Conservation (phyloP, 2,329 filamentous ascomycete genomes). For the Aureobasidium sp. region DNA sequence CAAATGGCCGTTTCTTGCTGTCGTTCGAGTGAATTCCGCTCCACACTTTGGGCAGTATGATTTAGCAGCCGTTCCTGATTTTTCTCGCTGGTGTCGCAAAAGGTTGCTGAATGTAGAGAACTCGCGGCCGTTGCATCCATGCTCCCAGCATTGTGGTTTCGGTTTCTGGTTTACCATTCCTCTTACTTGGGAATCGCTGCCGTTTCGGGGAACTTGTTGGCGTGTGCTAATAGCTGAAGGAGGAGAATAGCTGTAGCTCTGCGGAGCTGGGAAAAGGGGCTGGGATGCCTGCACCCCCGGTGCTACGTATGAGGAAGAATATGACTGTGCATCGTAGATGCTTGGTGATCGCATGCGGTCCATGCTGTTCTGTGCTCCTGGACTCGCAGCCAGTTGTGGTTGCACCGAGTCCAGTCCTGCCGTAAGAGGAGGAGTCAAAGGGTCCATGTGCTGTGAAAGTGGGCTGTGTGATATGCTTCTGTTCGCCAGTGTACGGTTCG, state of each 20-base stretch:
- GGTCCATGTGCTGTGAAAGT: conserved; percentile 22
- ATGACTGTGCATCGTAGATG: conserved; percentile 8
- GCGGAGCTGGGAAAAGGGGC: background rate
- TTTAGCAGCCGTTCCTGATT: conserved; percentile 83
- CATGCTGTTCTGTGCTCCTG: conserved; percentile 4
- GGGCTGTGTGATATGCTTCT: conserved; percentile 27
- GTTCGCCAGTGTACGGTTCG: conserved; percentile 24
- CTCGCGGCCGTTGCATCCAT: conserved; percentile 89
- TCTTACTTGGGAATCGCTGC: conserved; percentile 23
- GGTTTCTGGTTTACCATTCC: conserved; percentile 40
- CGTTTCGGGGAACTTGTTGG: conserved; percentile 3
- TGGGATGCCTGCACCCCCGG: background rate
- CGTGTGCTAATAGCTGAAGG: conserved; percentile 8
- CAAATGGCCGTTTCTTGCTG: conserved; percentile 78
- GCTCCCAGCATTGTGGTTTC: conserved; percentile 96
- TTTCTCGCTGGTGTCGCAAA: conserved; percentile 84
- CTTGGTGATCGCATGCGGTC: conserved; percentile 7
- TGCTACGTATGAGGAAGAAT: background rate
- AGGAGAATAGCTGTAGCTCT: conserved; percentile 12
- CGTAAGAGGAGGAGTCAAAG: conserved; percentile 14
- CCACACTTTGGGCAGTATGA: conserved; percentile 84
- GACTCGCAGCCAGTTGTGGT: background rate
- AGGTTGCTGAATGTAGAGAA: conserved; percentile 97
- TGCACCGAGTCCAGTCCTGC: background rate
- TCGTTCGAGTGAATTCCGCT: conserved; percentile 85